A percentile compares a stretch with the other conserved stretches of the same genome.
Conservation (phyloP, 2,329 filamentous ascomycete genomes). For the Periconia digitata region DNA sequence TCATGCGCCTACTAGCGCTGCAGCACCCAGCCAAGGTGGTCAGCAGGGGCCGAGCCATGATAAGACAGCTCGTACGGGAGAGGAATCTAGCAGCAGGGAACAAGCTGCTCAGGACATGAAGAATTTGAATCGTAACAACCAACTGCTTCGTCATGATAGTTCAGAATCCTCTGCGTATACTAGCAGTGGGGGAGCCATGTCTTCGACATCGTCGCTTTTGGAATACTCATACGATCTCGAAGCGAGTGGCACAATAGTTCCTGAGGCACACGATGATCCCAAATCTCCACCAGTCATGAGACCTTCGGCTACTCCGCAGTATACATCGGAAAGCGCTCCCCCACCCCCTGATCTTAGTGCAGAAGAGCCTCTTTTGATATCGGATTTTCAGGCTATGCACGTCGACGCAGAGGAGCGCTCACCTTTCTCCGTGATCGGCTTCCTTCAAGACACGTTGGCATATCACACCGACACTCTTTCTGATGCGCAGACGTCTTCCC, state of each 20-base stretch:
- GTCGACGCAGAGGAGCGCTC: slow-evolving; percentile 35
- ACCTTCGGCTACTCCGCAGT: slow-evolving; percentile 14
- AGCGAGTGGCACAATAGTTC: slow-evolving; percentile 46
- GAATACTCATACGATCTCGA: slow-evolving; percentile 41
- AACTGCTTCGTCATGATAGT: slow-evolving; percentile 43
- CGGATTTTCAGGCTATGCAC: slow-evolving; percentile 40
- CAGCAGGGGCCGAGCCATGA: slow-evolving; percentile 17
- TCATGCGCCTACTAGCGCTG: not conserved
- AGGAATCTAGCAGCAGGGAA: slow-evolving; percentile 29
- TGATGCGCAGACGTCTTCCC: slow-evolving; percentile 51
- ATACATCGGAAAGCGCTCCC: slow-evolving; percentile 26
- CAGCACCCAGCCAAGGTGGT: slow-evolving; percentile 6
- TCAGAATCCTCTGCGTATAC: slow-evolving; percentile 42
- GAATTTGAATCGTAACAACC: slow-evolving; percentile 43
- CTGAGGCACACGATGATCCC: slow-evolving; percentile 31
- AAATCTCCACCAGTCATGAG: slow-evolving; percentile 27
- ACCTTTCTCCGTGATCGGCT: slow-evolving; percentile 45
- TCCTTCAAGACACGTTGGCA: slow-evolving; percentile 45
- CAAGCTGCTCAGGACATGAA: slow-evolving; percentile 42
- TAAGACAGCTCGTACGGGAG: slow-evolving; percentile 12
- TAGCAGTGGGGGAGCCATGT: slow-evolving; percentile 31
- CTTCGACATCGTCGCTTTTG: slow-evolving; percentile 24
- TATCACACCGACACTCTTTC: slow-evolving; percentile 46
- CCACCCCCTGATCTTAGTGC: slow-evolving; percentile 25
- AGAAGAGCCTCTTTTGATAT: slow-evolving; percentile 34